phyloP scores from a whole-genome alignment of 768 basidiomycete species.

The Mycena epipterygia region DNA sequence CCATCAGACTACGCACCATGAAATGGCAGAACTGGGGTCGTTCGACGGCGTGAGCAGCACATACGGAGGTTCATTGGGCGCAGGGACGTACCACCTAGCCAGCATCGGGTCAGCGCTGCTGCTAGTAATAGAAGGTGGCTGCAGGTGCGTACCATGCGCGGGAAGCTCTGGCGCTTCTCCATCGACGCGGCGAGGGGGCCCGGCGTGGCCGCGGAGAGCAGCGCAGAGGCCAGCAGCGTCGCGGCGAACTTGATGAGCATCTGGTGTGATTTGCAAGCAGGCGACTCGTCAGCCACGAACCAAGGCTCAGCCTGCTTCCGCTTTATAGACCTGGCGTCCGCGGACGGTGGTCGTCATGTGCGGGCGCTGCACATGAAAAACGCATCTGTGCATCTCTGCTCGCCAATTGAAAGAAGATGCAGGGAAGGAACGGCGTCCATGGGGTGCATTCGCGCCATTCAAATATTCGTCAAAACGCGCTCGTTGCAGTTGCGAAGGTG shows the following conservation, averaged over 20 bases:
- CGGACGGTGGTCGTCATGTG: neutral
- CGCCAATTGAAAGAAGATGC: neutral
- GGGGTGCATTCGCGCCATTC: too few species aligned
- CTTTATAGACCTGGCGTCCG: neutral
- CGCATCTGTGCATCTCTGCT: neutral
- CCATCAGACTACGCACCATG: slow-evolving; percentile 5
- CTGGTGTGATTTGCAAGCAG: neutral
- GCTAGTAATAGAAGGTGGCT: neutral
- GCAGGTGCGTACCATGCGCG: neutral
- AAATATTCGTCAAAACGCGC: too few species aligned
- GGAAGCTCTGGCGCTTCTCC: slow-evolving; percentile 18
- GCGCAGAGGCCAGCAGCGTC: slow-evolving; percentile 6
- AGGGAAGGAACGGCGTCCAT: too few species aligned
- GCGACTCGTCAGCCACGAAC: neutral
- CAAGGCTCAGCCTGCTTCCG: neutral
- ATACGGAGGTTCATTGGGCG: neutral
- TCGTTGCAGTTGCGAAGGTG: too few species aligned
- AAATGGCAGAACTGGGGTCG: slow-evolving; percentile 22
- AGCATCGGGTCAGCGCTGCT: neutral
- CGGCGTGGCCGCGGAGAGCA: slow-evolving; percentile 11
- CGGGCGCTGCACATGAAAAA: neutral
- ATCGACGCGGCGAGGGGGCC: slow-evolving; percentile 10
- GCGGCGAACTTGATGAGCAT: slow-evolving; percentile 9
- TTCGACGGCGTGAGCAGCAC: neutral
- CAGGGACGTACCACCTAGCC: slow-evolving; percentile 17